Evolutionary conservation across 202 grass and related monocot species (phyloP).

Genomic region (Setaria viridis): DNA sequence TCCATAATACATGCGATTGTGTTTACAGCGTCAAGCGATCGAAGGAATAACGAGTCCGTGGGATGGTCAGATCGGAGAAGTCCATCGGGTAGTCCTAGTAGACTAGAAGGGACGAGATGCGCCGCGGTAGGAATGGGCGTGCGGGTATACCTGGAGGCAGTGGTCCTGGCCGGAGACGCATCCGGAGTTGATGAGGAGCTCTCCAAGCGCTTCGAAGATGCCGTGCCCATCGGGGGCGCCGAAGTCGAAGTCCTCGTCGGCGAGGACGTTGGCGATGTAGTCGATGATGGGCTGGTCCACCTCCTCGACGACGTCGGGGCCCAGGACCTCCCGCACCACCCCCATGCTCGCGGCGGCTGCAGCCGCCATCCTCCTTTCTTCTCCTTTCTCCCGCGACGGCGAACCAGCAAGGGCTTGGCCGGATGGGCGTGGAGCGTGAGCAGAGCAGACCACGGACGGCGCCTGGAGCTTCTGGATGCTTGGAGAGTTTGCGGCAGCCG

Average conservation of each 20-base stretch:
- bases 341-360: conserved; percentile 68
- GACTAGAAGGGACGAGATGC: background rate
- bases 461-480: background rate
- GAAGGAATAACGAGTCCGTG: background rate
- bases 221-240: conserved; percentile 73
- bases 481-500: background rate
- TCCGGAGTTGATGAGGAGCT: conserved; percentile 76
- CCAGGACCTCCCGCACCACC: conserved; percentile 90
- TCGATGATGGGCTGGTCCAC: conserved; percentile 87
- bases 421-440: too few species aligned
- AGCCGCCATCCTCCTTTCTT: conserved; percentile 28
- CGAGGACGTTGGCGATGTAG: conserved; percentile 98
- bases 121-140: background rate
- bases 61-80: background rate
- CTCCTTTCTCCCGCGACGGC: background rate
- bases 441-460: background rate
- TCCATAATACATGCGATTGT: background rate
- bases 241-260: conserved; percentile 98
- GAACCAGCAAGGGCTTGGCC: background rate
- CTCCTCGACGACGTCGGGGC: conserved; percentile 50
- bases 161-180: conserved; percentile 74
- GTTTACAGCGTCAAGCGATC: background rate
- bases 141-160: conserved; percentile 59
- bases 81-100: background rate
- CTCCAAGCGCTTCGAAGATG: conserved; percentile 81